Conservation (phyloP, 2,329 filamentous ascomycete genomes). For the Thielaviopsis populi region DNA sequence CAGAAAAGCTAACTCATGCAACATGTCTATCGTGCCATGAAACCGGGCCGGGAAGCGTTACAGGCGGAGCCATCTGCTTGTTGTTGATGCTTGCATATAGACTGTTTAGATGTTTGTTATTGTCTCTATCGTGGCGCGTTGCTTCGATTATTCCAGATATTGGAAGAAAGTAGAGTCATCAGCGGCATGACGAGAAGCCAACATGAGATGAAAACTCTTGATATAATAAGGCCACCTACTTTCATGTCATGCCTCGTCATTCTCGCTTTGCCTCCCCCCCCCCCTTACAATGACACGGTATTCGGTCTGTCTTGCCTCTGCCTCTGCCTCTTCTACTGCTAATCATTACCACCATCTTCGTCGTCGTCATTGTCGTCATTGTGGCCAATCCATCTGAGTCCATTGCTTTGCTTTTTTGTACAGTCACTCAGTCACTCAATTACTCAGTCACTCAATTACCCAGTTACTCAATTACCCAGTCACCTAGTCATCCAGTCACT, state of each 20-base stretch:
- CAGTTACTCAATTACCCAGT: no score
- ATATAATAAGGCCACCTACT: background rate
- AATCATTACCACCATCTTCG: background rate
- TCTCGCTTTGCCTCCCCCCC: background rate
- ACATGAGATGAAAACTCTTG: background rate
- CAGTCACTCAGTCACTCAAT: no score
- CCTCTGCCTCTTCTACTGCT: background rate
- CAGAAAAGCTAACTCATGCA: background rate
- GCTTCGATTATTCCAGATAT: background rate
- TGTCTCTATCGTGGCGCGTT: background rate
- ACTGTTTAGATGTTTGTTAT: background rate
- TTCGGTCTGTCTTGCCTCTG: background rate
- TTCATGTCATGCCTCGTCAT: background rate
- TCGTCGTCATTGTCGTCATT: background rate
- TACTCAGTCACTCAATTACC: no score
- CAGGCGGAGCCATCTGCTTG: background rate
- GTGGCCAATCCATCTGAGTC: no score
- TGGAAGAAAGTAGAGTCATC: background rate
- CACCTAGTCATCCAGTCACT: no score
- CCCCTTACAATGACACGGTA: background rate
- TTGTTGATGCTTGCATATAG: background rate
- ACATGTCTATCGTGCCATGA: background rate
- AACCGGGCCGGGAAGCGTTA: background rate
- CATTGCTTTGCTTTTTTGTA: background rate
- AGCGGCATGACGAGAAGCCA: background rate